These are phyloP conservation scores for Cryptomeria japonica DNA, from an alignment of 75 land plant genomes.

Conservation along the genomic window DNA sequence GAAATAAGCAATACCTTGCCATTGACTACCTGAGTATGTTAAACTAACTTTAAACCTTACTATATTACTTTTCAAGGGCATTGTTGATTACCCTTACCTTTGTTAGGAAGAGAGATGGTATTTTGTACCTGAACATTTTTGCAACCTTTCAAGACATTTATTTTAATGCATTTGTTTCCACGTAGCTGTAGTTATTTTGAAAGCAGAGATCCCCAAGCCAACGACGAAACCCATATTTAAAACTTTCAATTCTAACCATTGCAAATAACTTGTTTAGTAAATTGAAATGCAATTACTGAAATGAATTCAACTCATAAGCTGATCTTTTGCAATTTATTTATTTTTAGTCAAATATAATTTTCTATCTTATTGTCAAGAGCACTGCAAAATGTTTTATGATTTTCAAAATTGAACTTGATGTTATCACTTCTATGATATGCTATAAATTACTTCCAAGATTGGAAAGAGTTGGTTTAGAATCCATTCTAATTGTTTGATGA, in stretches of 20 bases:
- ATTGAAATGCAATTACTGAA: no score
- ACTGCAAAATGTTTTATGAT: background rate
- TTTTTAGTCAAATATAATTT: background rate
- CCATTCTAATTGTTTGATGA: no score
- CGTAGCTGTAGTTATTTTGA: background rate
- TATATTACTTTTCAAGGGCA: background rate
- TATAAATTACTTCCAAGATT: no score
- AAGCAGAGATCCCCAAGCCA: background rate
- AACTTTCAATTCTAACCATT: background rate
- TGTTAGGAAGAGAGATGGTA: background rate
- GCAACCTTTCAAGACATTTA: background rate
- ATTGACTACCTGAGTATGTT: no score
- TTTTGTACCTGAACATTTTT: background rate
- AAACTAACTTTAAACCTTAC: background rate
- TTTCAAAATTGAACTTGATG: background rate
- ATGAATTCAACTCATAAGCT: no score
- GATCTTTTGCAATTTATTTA: background rate
- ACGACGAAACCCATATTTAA: background rate
- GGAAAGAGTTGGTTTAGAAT: no score
- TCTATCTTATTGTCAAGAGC: background rate
- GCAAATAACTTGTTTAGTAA: background rate
- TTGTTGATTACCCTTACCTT: background rate
- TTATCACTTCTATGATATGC: no score
- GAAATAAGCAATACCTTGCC: conserved; percentile 33
- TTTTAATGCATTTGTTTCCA: background rate